These are phyloP conservation scores for Papiliotrema fonsecae DNA, from an alignment of 1,284 basidiomycete species.

Conservation along the genomic window DNA sequence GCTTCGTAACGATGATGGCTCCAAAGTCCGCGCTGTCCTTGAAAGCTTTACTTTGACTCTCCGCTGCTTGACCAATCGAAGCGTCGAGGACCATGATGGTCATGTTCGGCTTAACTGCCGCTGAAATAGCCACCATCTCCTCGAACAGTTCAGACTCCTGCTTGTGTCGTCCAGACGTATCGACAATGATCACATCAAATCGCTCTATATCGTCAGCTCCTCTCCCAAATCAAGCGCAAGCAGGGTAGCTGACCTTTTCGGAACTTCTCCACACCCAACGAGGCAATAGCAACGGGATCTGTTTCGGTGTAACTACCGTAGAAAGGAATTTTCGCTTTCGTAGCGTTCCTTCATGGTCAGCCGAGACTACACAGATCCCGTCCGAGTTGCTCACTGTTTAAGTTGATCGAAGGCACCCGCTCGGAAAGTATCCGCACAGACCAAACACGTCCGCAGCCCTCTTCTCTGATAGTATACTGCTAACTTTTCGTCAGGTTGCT, in stretches of 20 bases:
- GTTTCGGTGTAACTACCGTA: slow-evolving; percentile 99
- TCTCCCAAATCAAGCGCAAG: background rate
- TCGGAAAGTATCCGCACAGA: slow-evolving; percentile 99
- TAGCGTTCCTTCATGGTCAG: slow-evolving; percentile 57
- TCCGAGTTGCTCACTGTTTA: slow-evolving; percentile 66
- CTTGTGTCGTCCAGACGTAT: slow-evolving; percentile 95
- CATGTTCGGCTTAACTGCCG: slow-evolving; percentile 91
- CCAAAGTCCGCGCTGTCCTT: slow-evolving; percentile 98
- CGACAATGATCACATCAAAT: slow-evolving; percentile 98
- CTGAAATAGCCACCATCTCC: slow-evolving; percentile 96
- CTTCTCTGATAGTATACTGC: slow-evolving; percentile 97
- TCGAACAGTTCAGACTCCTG: slow-evolving; percentile 96
- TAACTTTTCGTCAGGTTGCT: slow-evolving; percentile 49
- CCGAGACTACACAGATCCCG: background rate
- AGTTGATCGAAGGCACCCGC: slow-evolving; percentile 97
- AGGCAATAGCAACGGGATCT: slow-evolving; percentile 91
- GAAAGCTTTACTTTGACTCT: slow-evolving; percentile 92
- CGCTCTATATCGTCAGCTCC: slow-evolving; percentile 55
- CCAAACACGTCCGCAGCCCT: slow-evolving; percentile 96
- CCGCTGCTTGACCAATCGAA: slow-evolving; percentile 84
- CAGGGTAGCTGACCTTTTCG: slow-evolving; percentile 60
- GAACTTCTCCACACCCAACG: slow-evolving; percentile 92
- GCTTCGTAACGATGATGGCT: slow-evolving; percentile 98
- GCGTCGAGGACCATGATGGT: slow-evolving; percentile 85
- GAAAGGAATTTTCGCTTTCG: slow-evolving; percentile 98